Base-by-base conservation (phyloP, 2,329 filamentous ascomycete genomes). In the Diaporthe sp. region DNA sequence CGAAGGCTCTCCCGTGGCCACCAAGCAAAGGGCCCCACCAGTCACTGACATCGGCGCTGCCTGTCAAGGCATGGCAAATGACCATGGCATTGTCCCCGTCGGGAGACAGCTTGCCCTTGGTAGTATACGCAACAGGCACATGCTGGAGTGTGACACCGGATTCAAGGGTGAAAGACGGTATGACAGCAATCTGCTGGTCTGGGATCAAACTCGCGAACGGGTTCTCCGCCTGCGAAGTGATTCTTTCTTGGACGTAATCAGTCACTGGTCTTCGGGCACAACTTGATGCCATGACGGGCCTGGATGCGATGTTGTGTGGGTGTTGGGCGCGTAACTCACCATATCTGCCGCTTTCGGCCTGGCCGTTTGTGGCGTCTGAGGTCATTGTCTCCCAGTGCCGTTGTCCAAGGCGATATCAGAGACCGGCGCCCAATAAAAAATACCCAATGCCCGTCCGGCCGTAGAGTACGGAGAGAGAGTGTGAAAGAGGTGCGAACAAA, bases 161-260 rank as follows among this genome's bases (percentile, higher is more conserved):
- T 84, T 99, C 97, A 79, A 99, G 94, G 12, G 94, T 95, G 84
- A 98, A 98, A 37, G 93, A 92, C 2, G 97, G 96, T 73, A 99
- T 91, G 76, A 97, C 91, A 75, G 94, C 95, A 81, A 98, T 94
- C 72, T 93, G 90, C 86, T 98, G 97, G 81, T 98, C 93, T 71
- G 95, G 93, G 71, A 99, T 98, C 81, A 98, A 89, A 78, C 89
- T 86, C 76, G 94, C 92, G 83, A 96, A 98, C 42, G 96, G 96
- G 86, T 98, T 99, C 87, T 98, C 96, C 81, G 94, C 92, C 85
- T 98, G 95, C 73, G 90, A 86, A 78, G 84, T 86, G 79, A 84
- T 88, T 89, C 90, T 92, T 91, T 89, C 90, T 92, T 91, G 82
- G 87, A 88, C 86, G 88, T 90, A 90, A 91, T 93, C 89, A 93